These are phyloP conservation scores for Aspergillus proliferans DNA, from an alignment of 2,329 filamentous ascomycete genomes.

Conservation along the genomic window DNA sequence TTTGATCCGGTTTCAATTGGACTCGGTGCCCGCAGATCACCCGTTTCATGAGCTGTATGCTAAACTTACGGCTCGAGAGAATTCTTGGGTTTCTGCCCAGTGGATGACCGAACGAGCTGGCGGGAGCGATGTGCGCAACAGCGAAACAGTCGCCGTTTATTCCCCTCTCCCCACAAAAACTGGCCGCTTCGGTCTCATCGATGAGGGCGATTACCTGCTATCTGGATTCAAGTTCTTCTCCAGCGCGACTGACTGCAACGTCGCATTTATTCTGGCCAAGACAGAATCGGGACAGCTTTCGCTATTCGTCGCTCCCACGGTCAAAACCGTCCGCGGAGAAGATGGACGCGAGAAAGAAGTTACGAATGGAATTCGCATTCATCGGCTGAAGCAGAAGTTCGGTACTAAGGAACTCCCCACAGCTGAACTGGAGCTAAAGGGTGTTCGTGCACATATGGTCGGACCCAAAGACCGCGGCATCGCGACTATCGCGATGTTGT, in stretches of 20 bases:
- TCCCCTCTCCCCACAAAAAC: conserved; percentile 12
- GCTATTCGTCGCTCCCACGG: conserved; percentile 61
- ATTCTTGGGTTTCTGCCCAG: conserved; percentile 32
- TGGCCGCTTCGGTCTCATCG: conserved; percentile 11
- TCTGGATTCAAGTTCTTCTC: conserved; percentile 69
- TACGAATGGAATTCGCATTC: conserved; percentile 59
- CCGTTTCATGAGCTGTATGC: conserved; percentile 7
- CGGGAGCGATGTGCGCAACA: conserved; percentile 30
- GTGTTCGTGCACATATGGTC: conserved; percentile 60
- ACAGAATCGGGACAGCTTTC: conserved; percentile 51
- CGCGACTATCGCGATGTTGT: conserved; percentile 60
- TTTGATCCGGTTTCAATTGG: conserved; percentile 20
- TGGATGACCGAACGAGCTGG: conserved; percentile 36
- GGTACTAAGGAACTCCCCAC: conserved; percentile 66
- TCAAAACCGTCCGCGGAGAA: conserved; percentile 26
- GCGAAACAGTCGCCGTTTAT: conserved; percentile 29
- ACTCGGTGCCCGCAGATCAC: conserved; percentile 1
- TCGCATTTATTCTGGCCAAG: conserved; percentile 59
- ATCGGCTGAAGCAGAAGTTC: conserved; percentile 65
- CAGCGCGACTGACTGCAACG: conserved; percentile 59
- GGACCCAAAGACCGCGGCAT: conserved; percentile 62
- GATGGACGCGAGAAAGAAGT: conserved; percentile 33
- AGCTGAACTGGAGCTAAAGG: conserved; percentile 61
- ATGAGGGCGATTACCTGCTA: conserved; percentile 38
- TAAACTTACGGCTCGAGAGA: conserved; percentile 15